Evolutionary conservation across 805 yeast genomes (phyloP).

Genomic region (Nakazawaea laoshanensis): DNA sequence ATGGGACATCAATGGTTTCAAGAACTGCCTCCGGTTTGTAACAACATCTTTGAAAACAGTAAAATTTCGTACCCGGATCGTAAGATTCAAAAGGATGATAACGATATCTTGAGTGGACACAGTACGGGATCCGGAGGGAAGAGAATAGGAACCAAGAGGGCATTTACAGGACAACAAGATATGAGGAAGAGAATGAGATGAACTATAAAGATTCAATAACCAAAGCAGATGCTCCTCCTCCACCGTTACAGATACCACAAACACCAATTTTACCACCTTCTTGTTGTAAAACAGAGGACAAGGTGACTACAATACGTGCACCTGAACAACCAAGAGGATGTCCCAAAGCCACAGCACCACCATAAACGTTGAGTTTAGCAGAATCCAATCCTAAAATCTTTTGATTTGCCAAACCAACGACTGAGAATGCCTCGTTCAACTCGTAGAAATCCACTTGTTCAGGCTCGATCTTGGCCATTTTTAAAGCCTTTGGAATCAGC

Average conservation of each 20-base stretch:
- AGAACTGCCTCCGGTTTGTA: slow-evolving; percentile 58
- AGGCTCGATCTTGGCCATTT: slow-evolving; percentile 63
- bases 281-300: slow-evolving; percentile 70
- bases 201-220: slow-evolving; percentile 57
- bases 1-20: slow-evolving; percentile 72
- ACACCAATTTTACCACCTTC: slow-evolving; percentile 86
- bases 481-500: slow-evolving; percentile 93
- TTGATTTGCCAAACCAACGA: slow-evolving; percentile 87
- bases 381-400: slow-evolving; percentile 56
- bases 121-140: background rate
- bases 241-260: slow-evolving; percentile 98
- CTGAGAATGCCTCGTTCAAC: slow-evolving; percentile 96
- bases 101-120: slow-evolving; percentile 43
- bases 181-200: slow-evolving; percentile 7
- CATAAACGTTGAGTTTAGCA: slow-evolving; percentile 76
- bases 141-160: background rate
- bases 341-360: slow-evolving; percentile 95
- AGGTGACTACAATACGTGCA: slow-evolving; percentile 85
- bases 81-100: slow-evolving; percentile 80
- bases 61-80: slow-evolving; percentile 74
- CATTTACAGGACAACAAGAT: background rate
- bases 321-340: slow-evolving; percentile 97
- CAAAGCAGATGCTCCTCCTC: slow-evolving; percentile 97
- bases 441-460: slow-evolving; percentile 83
- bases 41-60: slow-evolving; percentile 75